Base-by-base conservation (phyloP, 768 basidiomycete genomes). In the Rossbeevera mucosa region DNA sequence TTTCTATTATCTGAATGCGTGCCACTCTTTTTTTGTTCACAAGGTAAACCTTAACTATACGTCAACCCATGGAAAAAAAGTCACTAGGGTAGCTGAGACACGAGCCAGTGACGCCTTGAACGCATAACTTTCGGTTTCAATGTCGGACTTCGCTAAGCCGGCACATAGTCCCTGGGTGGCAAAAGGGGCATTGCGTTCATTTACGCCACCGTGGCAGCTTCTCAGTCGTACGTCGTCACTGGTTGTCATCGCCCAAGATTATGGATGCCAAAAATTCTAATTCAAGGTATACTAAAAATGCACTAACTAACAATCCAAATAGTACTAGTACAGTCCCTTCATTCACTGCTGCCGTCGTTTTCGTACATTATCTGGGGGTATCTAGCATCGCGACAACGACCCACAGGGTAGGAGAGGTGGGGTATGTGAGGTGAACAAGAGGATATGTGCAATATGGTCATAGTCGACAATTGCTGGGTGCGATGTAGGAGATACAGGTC, bases 221-320 rank as follows among this genome's bases (percentile, higher is more conserved):
- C 46, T 55, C 16, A 25, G 42, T 40, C 44, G 38, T 33, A 18
- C 33, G 18, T 38, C 36, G 36, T 38, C 41, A 42, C 41, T 42
- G 2, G 41, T n/a, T 42, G 20, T 42, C 41, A 38, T 38, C 50
- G 20, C 47, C 4, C 44, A 50, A 16, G 13, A 28, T n/a, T 28
- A 48, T 13, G 29, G 26, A 50, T 53, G 53, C 51, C 65, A 69
- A 65, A 66, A 69, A 59, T 62, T 66, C 65, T 69, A 69, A 49
- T 67, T 68, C 65, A 57, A 66, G 68, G 67, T 69, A 67, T 67
- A 67, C 66, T 68, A 61, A 64, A 65, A 51, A 58, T 64, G 61
- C 51, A 48, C 16, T 52, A 64, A 62, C 57, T 60, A 69, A 63
- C 58, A 65, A 50, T 67, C 68, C 65, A 29, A 51, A 51, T 64